Base-by-base conservation (phyloP, 1,284 basidiomycete genomes). In the Ceratobasidium sp. region DNA sequence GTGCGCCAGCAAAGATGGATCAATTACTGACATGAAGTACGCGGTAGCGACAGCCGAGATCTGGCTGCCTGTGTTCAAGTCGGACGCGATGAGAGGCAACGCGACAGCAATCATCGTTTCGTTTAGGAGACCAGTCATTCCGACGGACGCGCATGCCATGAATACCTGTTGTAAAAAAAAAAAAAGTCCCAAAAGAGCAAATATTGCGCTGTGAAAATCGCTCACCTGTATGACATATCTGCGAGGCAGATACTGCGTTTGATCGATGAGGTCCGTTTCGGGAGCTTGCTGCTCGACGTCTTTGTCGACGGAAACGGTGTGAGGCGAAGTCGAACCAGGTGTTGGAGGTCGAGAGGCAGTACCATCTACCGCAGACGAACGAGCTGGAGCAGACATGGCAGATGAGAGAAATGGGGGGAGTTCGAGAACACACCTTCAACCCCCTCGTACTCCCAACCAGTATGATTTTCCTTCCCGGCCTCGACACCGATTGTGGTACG, bases 41-140 rank as follows among this genome's bases (percentile, higher is more conserved):
- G 79, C 77, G 0, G 79, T 80, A 0, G 81, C 81, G n/a, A 86
- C 84, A 83, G 85, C 86, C 6, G 81, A 79, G 10, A 80, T 80
- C 4, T 83, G 82, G 42, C 84, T 81, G 0, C 85, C 84, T 7
- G 82, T 78, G 45, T 82, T 80, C 79, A 87, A 86, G 13, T 83
- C 83, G n/a, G 81, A 78, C 8, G 84, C 83, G 10, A 87, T 82
- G 2, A 82, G 82, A 0, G 84, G 84, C 4, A 85, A 76, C n/a
- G 85, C 83, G 0, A 84, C 85, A 5, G 83, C 82, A 0, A 86
- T 82, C 76, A 85, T 84, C 5, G 77, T 79, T 58, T 80, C 80
- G 39, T 81, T 80, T 23, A 80, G 76, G 63, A 81, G 78, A 2
- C 49, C 49, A 23, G 49, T 54, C 31, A 54, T 54, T 1, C 49